Conservation (phyloP, 176 grass and related monocot species). For the Cocos nucifera region DNA sequence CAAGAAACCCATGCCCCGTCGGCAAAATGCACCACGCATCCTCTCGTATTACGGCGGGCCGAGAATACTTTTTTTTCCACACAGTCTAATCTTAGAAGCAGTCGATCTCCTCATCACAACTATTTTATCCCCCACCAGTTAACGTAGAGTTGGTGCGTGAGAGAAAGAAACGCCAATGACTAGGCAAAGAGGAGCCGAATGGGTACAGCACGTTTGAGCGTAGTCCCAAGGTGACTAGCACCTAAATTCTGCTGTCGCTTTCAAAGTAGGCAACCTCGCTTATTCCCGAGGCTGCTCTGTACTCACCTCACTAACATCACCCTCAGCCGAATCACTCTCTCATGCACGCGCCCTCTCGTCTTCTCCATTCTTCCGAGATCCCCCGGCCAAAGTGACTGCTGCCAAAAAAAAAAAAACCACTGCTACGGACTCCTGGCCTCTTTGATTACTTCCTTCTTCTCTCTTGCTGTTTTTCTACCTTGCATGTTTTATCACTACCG, state of each 20-base stretch:
- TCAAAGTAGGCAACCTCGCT: background rate
- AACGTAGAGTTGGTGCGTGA: no score
- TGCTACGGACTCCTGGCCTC: background rate
- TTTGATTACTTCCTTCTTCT: background rate
- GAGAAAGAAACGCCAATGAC: no score
- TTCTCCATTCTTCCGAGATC: background rate
- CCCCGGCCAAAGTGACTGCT: no score
- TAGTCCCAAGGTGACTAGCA: background rate
- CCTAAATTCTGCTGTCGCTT: background rate
- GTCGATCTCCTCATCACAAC: no score
- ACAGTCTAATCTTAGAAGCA: no score
- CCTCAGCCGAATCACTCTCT: background rate
- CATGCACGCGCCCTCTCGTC: background rate
- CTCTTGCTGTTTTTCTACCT: background rate
- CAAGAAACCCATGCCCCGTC: no score
- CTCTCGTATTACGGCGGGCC: no score
- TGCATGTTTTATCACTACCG: background rate
- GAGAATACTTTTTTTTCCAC: no score
- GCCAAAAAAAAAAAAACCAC: background rate
- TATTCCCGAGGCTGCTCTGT: background rate
- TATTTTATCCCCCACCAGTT: no score
- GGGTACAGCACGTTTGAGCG: background rate
- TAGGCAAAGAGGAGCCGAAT: no score
- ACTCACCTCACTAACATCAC: background rate
- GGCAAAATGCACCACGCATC: no score